Base-by-base conservation (phyloP, 495 filamentous ascomycete species). In the Evernia prunastri region DNA sequence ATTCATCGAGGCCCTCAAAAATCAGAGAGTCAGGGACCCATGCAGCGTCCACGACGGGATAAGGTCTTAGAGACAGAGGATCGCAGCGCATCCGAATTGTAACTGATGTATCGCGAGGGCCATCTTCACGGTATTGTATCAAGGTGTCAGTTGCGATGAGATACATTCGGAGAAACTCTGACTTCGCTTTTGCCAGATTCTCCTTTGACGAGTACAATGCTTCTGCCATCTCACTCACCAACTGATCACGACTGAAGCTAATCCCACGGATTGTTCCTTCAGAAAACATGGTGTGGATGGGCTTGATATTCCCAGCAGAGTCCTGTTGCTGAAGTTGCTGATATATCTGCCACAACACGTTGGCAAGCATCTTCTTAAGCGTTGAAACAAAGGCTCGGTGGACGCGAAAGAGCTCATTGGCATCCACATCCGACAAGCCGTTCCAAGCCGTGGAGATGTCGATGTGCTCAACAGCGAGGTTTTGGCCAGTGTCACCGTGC, bases 401-500 rank as follows among this genome's bases (percentile, higher is more conserved):
- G 54, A 71, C 67, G 15, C 56, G 51, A 12, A 67, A 59, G 6
- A 72, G 58, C 23, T 53, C 53, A 12, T 65, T 47, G 33, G 64
- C 67, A 27, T 63, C 61, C 18, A 31, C 40, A 45, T 63, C 36
- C 23, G 61, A 49, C 7, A 72, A 58, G 35, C 67, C 67, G 25
- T 66, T 69, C 69, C 69, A 71, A 29, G 53, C 61, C 37, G 69
- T 72, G 29, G 58, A 59, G 12, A 64, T 51, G 27, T 64, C 56
- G 25, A 72, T 29, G 25, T 64, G 63, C 37, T 70, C 64, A 29
- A 67, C 37, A 59, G n/a, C 57, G 25, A 39, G 40, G 47, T n/a
- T 56, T 9, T 47, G 11, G n/a, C 60, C 42, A 23, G 58, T n/a
- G 18, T 59, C 17, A 43, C 31, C 23, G 37, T 42, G 58, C 37